phyloP scores from a whole-genome alignment of 2,329 filamentous ascomycete genomes.

The Aspergillus aculeatinus region DNA sequence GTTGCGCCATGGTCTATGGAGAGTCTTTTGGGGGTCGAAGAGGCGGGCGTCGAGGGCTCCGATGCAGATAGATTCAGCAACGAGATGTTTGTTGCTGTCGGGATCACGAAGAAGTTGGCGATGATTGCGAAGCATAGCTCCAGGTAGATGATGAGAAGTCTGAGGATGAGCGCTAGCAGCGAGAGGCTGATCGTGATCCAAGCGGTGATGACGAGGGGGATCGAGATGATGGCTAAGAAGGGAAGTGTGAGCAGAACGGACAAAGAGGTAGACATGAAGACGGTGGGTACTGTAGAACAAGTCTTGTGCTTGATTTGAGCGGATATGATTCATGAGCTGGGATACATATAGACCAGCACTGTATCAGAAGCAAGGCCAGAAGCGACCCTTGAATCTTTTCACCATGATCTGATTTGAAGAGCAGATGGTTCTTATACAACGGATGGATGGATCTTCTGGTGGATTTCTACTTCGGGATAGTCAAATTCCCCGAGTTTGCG shows the following conservation, averaged over 20 bases:
- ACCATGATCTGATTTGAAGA: background rate
- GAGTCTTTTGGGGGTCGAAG: conserved; percentile 21
- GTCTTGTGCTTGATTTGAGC: background rate
- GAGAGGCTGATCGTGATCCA: conserved; percentile 63
- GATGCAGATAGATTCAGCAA: conserved; percentile 32
- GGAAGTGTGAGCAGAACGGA: conserved; percentile 54
- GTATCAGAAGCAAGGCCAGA: background rate
- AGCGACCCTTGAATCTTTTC: background rate
- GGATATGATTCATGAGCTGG: background rate
- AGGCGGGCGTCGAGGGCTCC: conserved; percentile 26
- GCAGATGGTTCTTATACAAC: no score
- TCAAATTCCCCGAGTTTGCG: background rate
- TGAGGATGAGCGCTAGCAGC: conserved; percentile 60
- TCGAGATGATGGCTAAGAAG: conserved; percentile 61
- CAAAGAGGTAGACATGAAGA: conserved; percentile 32
- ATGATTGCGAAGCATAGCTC: conserved; percentile 61
- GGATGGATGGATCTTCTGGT: background rate
- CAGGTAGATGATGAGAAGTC: conserved; percentile 62
- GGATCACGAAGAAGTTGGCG: conserved; percentile 52
- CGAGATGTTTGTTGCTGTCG: conserved; percentile 27
- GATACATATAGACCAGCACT: background rate
- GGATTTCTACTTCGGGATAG: background rate
- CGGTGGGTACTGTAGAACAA: background rate
- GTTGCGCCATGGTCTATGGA: conserved; percentile 24
- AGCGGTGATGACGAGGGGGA: conserved; percentile 64